Conservation (phyloP, 1,139 yeast species). For the Candida albicans region DNA sequence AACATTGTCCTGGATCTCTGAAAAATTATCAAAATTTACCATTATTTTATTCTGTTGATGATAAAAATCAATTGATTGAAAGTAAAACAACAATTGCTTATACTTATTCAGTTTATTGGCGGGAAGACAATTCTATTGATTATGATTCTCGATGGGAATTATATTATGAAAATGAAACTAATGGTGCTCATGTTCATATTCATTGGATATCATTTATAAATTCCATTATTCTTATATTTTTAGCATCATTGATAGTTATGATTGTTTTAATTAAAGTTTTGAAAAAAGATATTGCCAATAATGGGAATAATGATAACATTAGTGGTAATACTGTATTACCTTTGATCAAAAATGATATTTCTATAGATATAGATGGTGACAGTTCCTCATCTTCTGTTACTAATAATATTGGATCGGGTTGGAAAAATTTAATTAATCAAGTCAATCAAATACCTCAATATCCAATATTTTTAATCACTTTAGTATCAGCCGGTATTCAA, state of each 20-base stretch:
- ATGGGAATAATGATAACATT: slow-evolving; percentile 3
- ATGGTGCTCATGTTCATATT: slow-evolving; percentile 42
- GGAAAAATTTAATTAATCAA: slow-evolving; percentile 57
- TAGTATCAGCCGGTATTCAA: slow-evolving; percentile 77
- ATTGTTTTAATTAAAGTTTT: slow-evolving; percentile 58
- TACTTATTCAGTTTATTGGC: slow-evolving; percentile 87
- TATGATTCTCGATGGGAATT: slow-evolving; percentile 77
- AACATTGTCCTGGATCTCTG: slow-evolving; percentile 68
- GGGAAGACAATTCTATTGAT: slow-evolving; percentile 69
- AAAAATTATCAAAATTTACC: slow-evolving; percentile 57
- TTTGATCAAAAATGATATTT: slow-evolving; percentile 15
- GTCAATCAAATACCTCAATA: slow-evolving; percentile 53
- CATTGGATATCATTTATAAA: slow-evolving; percentile 75
- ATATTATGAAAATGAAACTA: slow-evolving; percentile 60
- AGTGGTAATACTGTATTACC: slow-evolving; percentile 18
- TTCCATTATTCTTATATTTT: slow-evolving; percentile 58
- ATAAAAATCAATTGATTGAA: slow-evolving; percentile 20
- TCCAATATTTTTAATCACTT: slow-evolving; percentile 49
- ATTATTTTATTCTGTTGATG: slow-evolving; percentile 26
- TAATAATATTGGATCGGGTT: slow-evolving; percentile 19
- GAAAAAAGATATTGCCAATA: slow-evolving; percentile 32
- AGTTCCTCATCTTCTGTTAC: background rate
- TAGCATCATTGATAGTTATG: slow-evolving; percentile 64
- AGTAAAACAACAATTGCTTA: slow-evolving; percentile 56
- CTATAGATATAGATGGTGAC: slow-evolving; percentile 5